Percentiles rank a stretch among this genome's conserved stretches.
Conservation (phyloP, 371 early-diverging fungal species). For the Mucor sp. region DNA sequence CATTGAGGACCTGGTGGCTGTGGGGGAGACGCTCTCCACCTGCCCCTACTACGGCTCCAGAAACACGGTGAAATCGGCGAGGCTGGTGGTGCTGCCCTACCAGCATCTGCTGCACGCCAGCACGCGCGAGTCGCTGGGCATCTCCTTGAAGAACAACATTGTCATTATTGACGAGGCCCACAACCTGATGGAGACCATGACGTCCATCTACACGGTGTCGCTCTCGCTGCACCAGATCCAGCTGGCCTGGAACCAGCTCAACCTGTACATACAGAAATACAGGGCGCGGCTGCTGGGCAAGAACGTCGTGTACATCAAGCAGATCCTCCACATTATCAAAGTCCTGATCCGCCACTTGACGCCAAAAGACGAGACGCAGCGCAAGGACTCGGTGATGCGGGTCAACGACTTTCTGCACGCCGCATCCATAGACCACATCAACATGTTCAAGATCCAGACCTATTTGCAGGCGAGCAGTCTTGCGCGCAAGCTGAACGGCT, state of each 20-base stretch:
- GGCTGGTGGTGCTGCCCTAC: slow-evolving; percentile 85
- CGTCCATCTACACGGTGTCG: slow-evolving; percentile 58
- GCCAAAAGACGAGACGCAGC: slow-evolving; percentile 6
- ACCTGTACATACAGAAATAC: slow-evolving; percentile 74
- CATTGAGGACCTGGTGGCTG: slow-evolving; percentile 82
- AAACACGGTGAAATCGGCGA: slow-evolving; percentile 57
- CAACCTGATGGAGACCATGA: slow-evolving; percentile 78
- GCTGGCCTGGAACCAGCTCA: slow-evolving; percentile 57
- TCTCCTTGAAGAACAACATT: slow-evolving; percentile 71
- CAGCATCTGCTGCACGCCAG: slow-evolving; percentile 76
- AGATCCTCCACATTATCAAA: slow-evolving; percentile 57
- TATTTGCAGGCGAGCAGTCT: slow-evolving; percentile 75
- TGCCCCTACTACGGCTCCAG: slow-evolving; percentile 96
- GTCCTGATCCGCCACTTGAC: slow-evolving; percentile 31
- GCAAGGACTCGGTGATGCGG: slow-evolving; percentile 42
- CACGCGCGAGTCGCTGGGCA: slow-evolving; percentile 78
- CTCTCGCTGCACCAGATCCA: slow-evolving; percentile 50
- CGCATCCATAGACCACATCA: slow-evolving; percentile 79
- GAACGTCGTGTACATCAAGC: slow-evolving; percentile 80
- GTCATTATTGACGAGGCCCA: slow-evolving; percentile 94
- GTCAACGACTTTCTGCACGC: slow-evolving; percentile 76
- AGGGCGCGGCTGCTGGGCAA: slow-evolving; percentile 67
- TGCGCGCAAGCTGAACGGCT: slow-evolving; percentile 72
- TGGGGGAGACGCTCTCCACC: slow-evolving; percentile 60
- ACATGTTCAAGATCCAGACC: slow-evolving; percentile 78